These are phyloP conservation scores for Fusarium cicatricum DNA, from an alignment of 2,329 filamentous ascomycete species.

Conservation along the genomic window DNA sequence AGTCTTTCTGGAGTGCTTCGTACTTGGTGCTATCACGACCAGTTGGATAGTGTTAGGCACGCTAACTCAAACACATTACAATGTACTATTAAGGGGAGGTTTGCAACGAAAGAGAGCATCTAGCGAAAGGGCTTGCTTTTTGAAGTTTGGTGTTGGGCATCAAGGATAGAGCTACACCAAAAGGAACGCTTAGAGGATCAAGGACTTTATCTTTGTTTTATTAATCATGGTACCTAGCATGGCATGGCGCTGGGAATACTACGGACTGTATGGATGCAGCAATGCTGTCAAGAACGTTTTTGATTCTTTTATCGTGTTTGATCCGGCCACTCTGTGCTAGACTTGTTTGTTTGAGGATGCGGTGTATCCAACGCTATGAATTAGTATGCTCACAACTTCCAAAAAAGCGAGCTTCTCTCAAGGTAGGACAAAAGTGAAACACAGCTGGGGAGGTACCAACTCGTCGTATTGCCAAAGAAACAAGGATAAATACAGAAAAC, in stretches of 20 bases:
- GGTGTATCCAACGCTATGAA: neutral
- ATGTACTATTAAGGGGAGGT: conserved; percentile 11
- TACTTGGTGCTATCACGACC: neutral
- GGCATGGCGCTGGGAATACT: conserved; percentile 38
- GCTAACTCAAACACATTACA: conserved; percentile 1
- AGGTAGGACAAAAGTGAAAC: neutral
- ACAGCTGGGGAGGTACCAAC: conserved; percentile 38
- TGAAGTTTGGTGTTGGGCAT: conserved; percentile 20
- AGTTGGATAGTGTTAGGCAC: neutral
- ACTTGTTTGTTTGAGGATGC: neutral
- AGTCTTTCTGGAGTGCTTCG: too few species aligned
- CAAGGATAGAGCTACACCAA: conserved; percentile 21
- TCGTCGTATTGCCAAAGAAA: conserved; percentile 41
- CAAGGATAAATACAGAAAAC: conserved; percentile 35
- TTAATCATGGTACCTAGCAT: conserved; percentile 38
- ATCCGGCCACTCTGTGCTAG: conserved; percentile 8
- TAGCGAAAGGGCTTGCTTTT: conserved; percentile 6
- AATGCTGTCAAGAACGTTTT: conserved; percentile 13
- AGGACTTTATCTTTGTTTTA: conserved; percentile 10
- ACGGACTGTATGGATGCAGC: conserved; percentile 22
- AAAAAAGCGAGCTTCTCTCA: neutral
- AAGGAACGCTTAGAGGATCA: conserved; percentile 3
- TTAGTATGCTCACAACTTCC: neutral
- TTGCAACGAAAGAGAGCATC: neutral
- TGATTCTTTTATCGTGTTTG: conserved; percentile 17